phyloP scores from a whole-genome alignment of 2,329 filamentous ascomycete genomes.

The Diaporthe australafricana region DNA sequence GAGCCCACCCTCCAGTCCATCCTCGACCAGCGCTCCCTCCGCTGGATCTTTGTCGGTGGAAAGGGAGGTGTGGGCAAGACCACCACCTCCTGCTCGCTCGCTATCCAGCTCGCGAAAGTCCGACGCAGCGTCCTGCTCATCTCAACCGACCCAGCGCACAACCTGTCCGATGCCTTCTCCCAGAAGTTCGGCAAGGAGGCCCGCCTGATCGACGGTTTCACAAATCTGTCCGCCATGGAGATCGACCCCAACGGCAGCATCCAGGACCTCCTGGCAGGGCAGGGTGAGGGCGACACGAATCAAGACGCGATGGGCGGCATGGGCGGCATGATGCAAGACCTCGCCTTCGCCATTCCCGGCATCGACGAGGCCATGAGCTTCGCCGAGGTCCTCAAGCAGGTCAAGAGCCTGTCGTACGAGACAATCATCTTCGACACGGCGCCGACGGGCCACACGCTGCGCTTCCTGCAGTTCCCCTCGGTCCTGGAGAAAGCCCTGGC shows the following conservation, averaged over 20 bases:
- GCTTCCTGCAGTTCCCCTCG: slow-evolving; percentile 97
- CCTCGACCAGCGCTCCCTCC: slow-evolving; percentile 92
- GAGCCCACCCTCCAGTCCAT: slow-evolving; percentile 95
- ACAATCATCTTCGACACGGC: slow-evolving; percentile 99
- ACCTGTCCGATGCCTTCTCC: slow-evolving; percentile 95
- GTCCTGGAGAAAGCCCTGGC: slow-evolving; percentile 98
- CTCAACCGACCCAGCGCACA: slow-evolving; percentile 98
- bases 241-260: slow-evolving; percentile 99
- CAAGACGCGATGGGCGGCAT: slow-evolving; percentile 76
- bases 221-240: slow-evolving; percentile 97
- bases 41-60: slow-evolving; percentile 99
- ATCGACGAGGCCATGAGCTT: slow-evolving; percentile 99
- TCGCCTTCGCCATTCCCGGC: slow-evolving; percentile 96
- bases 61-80: slow-evolving; percentile 99
- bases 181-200: slow-evolving; percentile 99
- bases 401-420: slow-evolving; percentile 98
- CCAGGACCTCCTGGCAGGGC: slow-evolving; percentile 87
- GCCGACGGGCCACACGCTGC: slow-evolving; percentile 96
- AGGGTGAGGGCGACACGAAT: slow-evolving; percentile 72
- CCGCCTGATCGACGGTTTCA: slow-evolving; percentile 89
- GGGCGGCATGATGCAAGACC: slow-evolving; percentile 98
- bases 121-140: slow-evolving; percentile 97
- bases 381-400: slow-evolving; percentile 98
- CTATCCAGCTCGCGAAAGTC: slow-evolving; percentile 95
- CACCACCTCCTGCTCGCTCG: slow-evolving; percentile 98